Base-by-base conservation (phyloP, 2,329 filamentous ascomycete species). In the Nemania abortiva region DNA sequence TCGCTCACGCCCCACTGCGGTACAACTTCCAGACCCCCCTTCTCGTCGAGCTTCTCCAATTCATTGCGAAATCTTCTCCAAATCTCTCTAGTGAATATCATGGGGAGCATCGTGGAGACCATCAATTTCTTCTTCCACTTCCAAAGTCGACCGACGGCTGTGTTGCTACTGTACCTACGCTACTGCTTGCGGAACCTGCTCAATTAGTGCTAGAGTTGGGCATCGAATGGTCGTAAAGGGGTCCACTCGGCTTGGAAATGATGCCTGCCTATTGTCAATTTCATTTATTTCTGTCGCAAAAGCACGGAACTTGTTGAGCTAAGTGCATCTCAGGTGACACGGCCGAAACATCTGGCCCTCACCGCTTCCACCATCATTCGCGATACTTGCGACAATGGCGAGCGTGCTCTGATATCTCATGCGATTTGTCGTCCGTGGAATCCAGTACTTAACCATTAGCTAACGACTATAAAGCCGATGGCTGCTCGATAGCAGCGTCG, bases 391-490 rank as follows among this genome's bases (percentile, higher is more conserved):
- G 63, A 65, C 64, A 65, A 59, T 61, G 56, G 57, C 55, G 39
- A 53, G 45, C 54, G 24, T 42, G 39, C 50, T 47, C 18, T n/a
- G n/a, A 24, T 45, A 34, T 56, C 47, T 50, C 42, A 54, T 55
- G 37, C 37, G 31, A 52, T 45, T 65, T 65, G 55, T 29, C 49
- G 31, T 60, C 56, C 13, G 37, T 59, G 58, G 49, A 69, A 65
- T 63, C 15, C 39, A 62, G 39, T 63, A 58, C 60, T 71, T 66
- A 62, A 71, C 54, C 47, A 71, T 71, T 71, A 71, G 69, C 69
- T 71, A 71, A 71, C 57, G 42, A 22, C 39, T 56, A 57, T 56
- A 24, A 45, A 55, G 15, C 39, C 18, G 39, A 49, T 53, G 57
- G 56, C 59, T 60, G 60, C 45, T 64, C 55, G 34, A 47, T 42